phyloP scores from a whole-genome alignment of 2,329 filamentous ascomycete genomes.

The Dactylellina sp. region DNA sequence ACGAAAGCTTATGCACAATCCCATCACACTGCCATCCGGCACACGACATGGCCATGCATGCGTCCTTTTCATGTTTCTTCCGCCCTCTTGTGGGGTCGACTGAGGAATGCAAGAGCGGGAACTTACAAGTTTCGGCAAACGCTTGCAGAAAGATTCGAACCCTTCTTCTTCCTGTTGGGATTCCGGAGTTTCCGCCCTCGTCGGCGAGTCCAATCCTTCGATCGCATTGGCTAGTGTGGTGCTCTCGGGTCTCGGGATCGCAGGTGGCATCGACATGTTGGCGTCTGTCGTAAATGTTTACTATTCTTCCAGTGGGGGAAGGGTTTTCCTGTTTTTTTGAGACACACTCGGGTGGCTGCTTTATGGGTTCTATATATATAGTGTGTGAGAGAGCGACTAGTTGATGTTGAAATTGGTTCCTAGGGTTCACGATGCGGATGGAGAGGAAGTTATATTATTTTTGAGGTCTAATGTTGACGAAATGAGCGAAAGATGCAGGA shows the following conservation, averaged over 20 bases:
- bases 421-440: not conserved
- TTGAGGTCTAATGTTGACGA: too few relatives aligned
- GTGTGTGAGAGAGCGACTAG: conserved; percentile 1
- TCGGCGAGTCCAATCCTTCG: too few relatives aligned
- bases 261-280: conserved; percentile 37
- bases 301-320: too few relatives aligned
- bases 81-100: not conserved
- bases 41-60: conserved; percentile 43
- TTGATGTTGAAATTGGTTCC: conserved; percentile 1
- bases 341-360: too few relatives aligned
- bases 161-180: conserved; percentile 46
- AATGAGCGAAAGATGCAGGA: conserved; percentile 11
- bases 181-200: too few relatives aligned
- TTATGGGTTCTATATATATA: too few relatives aligned
- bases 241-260: too few relatives aligned
- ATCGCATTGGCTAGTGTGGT: too few relatives aligned
- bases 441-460: not conserved
- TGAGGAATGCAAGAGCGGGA: conserved; percentile 12
- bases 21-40: conserved; percentile 33
- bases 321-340: too few relatives aligned
- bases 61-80: conserved; percentile 17
- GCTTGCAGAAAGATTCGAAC: conserved; percentile 60
- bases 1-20: conserved; percentile 35
- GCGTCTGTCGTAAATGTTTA: not conserved
- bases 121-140: conserved; percentile 59